Evolutionary conservation across 345 rosid species (phyloP).

Genomic region (Eucalyptus victrix): DNA sequence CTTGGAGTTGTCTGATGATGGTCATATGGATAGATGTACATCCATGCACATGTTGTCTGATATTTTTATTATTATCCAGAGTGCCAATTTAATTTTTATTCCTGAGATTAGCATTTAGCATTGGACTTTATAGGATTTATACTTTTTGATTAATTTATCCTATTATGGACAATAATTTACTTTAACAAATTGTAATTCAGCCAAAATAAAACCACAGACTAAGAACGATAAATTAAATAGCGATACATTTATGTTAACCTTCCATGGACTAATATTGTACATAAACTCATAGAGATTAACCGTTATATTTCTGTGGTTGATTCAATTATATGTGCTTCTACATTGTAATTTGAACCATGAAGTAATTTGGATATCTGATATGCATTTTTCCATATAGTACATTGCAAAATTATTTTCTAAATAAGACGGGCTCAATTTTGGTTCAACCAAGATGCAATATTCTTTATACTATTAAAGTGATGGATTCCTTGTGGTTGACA

Average conservation of each 20-base stretch:
- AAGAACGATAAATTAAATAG: background rate
- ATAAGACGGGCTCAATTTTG: background rate
- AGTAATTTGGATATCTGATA: background rate
- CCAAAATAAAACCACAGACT: background rate
- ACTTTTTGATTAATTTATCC: background rate
- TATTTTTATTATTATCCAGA: background rate
- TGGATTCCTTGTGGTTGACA: background rate
- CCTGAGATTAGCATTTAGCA: background rate
- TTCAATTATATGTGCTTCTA: background rate
- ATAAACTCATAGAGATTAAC: background rate
- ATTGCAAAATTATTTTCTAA: background rate
- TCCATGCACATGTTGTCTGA: background rate
- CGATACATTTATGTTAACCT: background rate
- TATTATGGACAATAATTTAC: background rate
- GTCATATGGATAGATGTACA: background rate
- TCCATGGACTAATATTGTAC: background rate
- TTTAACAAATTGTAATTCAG: background rate
- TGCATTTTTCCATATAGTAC: background rate
- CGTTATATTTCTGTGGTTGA: background rate
- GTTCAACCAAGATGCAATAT: background rate
- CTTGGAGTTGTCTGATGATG: background rate
- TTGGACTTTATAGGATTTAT: background rate
- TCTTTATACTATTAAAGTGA: background rate
- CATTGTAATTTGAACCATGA: background rate
- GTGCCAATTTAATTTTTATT: background rate